Conservation (phyloP, 2,329 filamentous ascomycete genomes). For the Laburnicola sp. region DNA sequence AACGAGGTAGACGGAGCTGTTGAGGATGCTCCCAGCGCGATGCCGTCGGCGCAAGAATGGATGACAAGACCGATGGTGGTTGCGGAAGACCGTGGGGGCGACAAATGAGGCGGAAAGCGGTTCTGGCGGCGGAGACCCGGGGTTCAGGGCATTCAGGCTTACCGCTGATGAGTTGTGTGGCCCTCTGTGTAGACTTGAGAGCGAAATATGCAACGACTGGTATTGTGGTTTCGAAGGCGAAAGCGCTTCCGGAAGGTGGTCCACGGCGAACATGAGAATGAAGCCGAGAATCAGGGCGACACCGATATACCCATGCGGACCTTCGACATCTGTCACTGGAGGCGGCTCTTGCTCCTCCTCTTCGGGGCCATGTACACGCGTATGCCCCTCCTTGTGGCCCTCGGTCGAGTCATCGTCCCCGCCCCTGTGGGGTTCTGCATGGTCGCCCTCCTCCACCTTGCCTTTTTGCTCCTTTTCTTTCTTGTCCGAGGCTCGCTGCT, state of each 20-base stretch:
- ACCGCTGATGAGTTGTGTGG: conserved; percentile 46
- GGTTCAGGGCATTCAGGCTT: conserved; percentile 36
- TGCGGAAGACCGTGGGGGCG: conserved; percentile 28
- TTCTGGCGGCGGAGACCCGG: conserved; percentile 26
- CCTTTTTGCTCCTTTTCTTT: conserved; percentile 24
- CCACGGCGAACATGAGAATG: conserved; percentile 94
- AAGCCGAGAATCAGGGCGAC: conserved; percentile 86
- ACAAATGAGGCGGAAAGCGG: conserved; percentile 13
- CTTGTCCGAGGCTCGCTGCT: conserved; percentile 19
- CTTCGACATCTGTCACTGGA: conserved; percentile 44
- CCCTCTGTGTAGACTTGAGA: conserved; percentile 73
- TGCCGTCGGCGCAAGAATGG: conserved; percentile 91
- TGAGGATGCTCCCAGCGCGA: conserved; percentile 88
- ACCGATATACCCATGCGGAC: conserved; percentile 79
- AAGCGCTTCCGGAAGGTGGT: conserved; percentile 52
- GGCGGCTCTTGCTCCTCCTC: conserved; percentile 49
- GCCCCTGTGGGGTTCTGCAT: conserved; percentile 36
- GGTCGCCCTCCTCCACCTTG: conserved; percentile 23
- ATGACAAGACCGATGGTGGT: conserved; percentile 93
- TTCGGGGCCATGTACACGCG: conserved; percentile 40
- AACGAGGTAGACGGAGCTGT: conserved; percentile 63
- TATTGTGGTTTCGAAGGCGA: conserved; percentile 61
- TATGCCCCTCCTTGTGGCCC: conserved; percentile 43
- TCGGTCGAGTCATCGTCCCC: conserved; percentile 46
- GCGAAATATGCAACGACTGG: conserved; percentile 79